Evolutionary conservation across 306 rosid species (phyloP).

Genomic region (Castanospermum australe): DNA sequence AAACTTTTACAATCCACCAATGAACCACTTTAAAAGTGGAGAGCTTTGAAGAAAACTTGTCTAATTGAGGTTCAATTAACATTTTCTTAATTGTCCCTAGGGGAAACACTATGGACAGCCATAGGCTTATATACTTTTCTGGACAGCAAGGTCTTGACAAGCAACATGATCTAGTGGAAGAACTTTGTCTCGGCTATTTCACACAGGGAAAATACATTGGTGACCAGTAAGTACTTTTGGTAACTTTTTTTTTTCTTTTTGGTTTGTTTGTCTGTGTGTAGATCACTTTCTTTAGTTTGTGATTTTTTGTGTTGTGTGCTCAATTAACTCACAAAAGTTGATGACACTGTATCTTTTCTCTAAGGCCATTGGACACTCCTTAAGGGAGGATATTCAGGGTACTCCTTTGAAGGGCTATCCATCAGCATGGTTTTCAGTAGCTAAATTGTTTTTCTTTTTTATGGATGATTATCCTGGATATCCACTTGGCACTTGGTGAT

Average conservation of each 20-base stretch:
- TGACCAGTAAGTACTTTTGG: slow-evolving; percentile 54
- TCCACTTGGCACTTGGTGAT: neutral
- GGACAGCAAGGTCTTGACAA: slow-evolving; percentile 67
- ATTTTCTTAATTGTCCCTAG: slow-evolving; percentile 48
- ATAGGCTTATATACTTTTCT: slow-evolving; percentile 78
- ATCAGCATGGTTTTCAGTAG: neutral
- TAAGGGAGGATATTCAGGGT: neutral
- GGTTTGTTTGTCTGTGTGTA: neutral
- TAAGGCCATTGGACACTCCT: neutral
- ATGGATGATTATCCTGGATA: neutral
- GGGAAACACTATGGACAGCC: slow-evolving; percentile 92
- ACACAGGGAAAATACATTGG: slow-evolving; percentile 86
- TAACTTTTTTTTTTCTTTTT: neutral
- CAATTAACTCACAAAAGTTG: neutral
- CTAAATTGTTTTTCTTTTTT: neutral
- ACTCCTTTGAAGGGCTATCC: neutral
- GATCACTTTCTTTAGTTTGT: neutral
- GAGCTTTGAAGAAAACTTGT: neutral
- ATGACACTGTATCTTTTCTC: neutral
- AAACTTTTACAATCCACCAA: neutral
- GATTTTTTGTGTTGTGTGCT: neutral
- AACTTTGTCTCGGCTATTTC: slow-evolving; percentile 75
- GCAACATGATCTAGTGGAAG: slow-evolving; percentile 85
- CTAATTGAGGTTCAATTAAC: slow-evolving; percentile 15
- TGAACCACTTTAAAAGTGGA: neutral